A percentile compares a stretch with the other conserved stretches of the same genome.
Evolutionary conservation across 2,329 filamentous ascomycete genomes (phyloP).

Genomic region (Penicillium sp.): DNA sequence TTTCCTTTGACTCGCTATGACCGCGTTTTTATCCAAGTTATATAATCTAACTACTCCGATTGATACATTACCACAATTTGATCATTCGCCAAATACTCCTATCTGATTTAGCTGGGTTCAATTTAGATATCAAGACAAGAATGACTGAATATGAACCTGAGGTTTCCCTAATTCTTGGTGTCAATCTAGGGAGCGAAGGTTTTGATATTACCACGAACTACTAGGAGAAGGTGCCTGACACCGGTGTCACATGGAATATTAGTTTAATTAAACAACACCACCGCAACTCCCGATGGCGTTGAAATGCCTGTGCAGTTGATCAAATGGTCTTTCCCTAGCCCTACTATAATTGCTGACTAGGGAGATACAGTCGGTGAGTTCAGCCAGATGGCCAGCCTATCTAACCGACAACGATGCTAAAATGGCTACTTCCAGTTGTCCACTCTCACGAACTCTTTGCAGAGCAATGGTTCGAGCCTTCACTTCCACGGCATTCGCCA

Average conservation of each 20-base stretch:
- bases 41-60: too few relatives aligned
- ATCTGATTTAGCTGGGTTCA: too few relatives aligned
- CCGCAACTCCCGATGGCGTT: slow-evolving; percentile 52
- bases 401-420: too few relatives aligned
- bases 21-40: slow-evolving; percentile 12
- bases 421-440: too few relatives aligned
- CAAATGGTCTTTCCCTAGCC: slow-evolving; percentile 54
- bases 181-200: slow-evolving; percentile 4
- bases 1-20: slow-evolving; percentile 16
- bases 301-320: slow-evolving; percentile 44
- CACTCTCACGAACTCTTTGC: too few relatives aligned
- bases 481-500: slow-evolving; percentile 27
- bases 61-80: too few relatives aligned
- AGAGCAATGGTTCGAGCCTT: too few relatives aligned
- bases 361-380: slow-evolving; percentile 26
- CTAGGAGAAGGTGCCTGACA: slow-evolving; percentile 28
- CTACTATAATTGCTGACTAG: slow-evolving; percentile 50
- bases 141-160: too few relatives aligned
- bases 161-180: too few relatives aligned
- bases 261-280: slow-evolving; percentile 49
- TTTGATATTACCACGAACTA: slow-evolving; percentile 9
- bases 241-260: slow-evolving; percentile 45
- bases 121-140: too few relatives aligned
- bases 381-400: too few relatives aligned
- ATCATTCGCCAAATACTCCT: too few relatives aligned